Evolutionary conservation across 176 grass and related monocot species (phyloP).

Genomic region (Cenchrus fungigraminus): DNA sequence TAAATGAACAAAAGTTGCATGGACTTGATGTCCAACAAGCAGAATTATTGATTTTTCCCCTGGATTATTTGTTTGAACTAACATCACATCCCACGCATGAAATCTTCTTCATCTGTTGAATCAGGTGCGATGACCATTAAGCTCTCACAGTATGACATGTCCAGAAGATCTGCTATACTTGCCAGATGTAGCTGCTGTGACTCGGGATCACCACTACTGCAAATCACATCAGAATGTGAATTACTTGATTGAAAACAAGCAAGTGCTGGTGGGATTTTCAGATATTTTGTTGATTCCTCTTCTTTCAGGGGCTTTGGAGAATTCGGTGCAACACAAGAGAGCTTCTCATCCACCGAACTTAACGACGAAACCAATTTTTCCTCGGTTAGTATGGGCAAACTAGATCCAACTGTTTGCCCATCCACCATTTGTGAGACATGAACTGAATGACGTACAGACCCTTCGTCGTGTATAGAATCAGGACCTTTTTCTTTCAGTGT

Average conservation of each 20-base stretch:
- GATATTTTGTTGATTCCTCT: not conserved
- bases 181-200: not conserved
- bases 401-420: conserved; percentile 6
- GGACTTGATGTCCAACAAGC: not conserved
- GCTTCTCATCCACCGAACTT: conserved; percentile 15
- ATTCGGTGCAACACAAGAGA: not conserved
- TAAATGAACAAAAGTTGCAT: not conserved
- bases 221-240: not conserved
- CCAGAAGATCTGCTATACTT: conserved; percentile 43
- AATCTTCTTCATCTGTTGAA: conserved; percentile 6
- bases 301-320: not conserved
- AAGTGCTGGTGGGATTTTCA: not conserved
- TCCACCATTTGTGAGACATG: not conserved
- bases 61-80: not conserved
- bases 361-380: not conserved
- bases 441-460: not conserved
- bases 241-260: not conserved
- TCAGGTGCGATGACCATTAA: conserved; percentile 35
- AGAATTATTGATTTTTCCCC: not conserved
- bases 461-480: not conserved
- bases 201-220: not conserved
- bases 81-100: not conserved
- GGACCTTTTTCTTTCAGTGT: not conserved
- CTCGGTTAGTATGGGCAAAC: not conserved
- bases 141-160: conserved; percentile 45